phyloP scores from a whole-genome alignment of 2,329 filamentous ascomycete genomes.

The Cadophora malorum region DNA sequence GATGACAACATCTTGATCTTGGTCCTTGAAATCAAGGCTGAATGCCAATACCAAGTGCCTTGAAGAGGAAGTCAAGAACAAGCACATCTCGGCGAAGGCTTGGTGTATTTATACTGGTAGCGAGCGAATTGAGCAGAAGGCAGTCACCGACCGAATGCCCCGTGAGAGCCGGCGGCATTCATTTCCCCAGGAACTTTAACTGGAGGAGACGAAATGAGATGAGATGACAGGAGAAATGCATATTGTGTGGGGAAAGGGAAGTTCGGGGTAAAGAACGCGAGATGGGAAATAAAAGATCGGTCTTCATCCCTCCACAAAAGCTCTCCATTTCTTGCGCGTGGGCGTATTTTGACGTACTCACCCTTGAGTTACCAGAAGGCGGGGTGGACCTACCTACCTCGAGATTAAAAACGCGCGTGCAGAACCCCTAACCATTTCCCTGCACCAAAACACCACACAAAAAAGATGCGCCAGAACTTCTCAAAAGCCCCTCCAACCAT shows the following conservation, averaged over 20 bases:
- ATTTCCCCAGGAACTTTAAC: background rate
- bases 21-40: too few relatives aligned
- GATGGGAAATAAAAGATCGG: too few relatives aligned
- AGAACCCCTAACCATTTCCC: too few relatives aligned
- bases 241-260: background rate
- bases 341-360: too few relatives aligned
- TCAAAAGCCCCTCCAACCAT: too few relatives aligned
- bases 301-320: background rate
- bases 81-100: background rate
- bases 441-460: too few relatives aligned
- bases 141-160: background rate
- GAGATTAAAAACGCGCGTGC: too few relatives aligned
- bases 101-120: background rate
- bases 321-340: too few relatives aligned
- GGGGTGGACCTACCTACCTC: too few relatives aligned
- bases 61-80: background rate
- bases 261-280: background rate
- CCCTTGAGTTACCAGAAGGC: too few relatives aligned
- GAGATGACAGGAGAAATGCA: background rate
- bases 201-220: background rate
- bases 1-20: too few relatives aligned
- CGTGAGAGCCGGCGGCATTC: background rate
- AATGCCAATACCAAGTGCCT: background rate
- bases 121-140: background rate
- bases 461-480: too few relatives aligned